Conservation (phyloP, 2,329 filamentous ascomycete species). For the Scedosporium dehoogii region DNA sequence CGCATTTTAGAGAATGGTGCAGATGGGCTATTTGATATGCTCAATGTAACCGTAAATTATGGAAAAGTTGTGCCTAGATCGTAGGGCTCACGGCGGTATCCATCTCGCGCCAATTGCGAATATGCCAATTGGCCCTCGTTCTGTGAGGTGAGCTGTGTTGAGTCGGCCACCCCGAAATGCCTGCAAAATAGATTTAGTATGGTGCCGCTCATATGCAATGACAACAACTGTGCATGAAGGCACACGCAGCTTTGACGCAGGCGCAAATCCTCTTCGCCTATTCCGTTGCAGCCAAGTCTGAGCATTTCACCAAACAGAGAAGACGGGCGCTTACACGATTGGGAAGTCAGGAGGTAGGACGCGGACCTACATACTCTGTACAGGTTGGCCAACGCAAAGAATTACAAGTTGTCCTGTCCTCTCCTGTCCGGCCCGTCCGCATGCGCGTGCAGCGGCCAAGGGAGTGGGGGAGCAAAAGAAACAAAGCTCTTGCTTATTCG, state of each 20-base stretch:
- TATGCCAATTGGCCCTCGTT: background rate
- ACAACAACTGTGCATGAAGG: background rate
- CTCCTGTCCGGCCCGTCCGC: too few species aligned
- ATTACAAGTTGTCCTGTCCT: too few species aligned
- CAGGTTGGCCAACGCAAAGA: too few species aligned
- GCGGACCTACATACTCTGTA: too few species aligned
- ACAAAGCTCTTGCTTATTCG: too few species aligned
- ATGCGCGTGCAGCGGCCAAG: too few species aligned
- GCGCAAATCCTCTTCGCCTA: background rate
- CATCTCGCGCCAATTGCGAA: background rate
- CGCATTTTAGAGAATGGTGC: too few species aligned
- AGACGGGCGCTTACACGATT: background rate
- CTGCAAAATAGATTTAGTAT: background rate
- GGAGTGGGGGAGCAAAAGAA: too few species aligned
- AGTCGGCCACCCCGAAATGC: background rate
- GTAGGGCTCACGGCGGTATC: background rate
- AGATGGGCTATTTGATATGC: too few species aligned
- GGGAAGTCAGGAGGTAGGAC: too few species aligned
- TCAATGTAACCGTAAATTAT: too few species aligned
- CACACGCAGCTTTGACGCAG: background rate
- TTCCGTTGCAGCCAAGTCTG: background rate
- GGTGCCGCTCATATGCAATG: background rate
- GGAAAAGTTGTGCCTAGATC: too few species aligned
- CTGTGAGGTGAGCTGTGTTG: background rate
- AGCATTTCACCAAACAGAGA: background rate